Conservation (phyloP, 176 grass and related monocot genomes). For the Bothriochloa decipiens region DNA sequence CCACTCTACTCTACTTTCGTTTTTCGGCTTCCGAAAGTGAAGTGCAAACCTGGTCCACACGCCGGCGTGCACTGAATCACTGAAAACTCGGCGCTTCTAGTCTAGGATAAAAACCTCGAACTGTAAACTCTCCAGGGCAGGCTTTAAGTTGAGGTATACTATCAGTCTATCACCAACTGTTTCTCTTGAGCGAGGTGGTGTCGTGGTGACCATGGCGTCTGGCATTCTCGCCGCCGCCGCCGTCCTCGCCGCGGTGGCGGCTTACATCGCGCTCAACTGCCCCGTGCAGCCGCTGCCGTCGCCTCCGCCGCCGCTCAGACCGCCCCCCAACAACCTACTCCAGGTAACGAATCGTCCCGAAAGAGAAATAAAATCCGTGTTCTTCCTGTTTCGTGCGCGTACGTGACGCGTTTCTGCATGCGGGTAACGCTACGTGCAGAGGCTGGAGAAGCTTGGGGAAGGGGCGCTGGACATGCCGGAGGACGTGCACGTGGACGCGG, state of each 20-base stretch:
- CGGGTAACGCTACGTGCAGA: conserved; percentile 11
- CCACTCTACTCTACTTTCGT: neutral
- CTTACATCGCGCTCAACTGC: conserved; percentile 58
- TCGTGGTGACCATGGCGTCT: conserved; percentile 12
- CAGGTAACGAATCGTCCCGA: conserved; percentile 50
- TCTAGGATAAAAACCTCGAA: neutral
- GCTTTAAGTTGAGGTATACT: neutral
- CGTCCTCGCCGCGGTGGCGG: conserved; percentile 35
- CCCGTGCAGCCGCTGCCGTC: conserved; percentile 65
- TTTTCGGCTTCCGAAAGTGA: neutral
- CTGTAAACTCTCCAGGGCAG: neutral
- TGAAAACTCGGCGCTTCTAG: neutral
- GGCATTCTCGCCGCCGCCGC: conserved; percentile 27
- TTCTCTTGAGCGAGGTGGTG: neutral
- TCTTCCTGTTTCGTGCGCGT: neutral
- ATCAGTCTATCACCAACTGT: neutral
- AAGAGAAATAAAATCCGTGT: too few relatives aligned
- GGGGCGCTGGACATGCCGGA: conserved; percentile 58
- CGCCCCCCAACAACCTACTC: conserved; percentile 62
- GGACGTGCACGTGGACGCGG: conserved; percentile 70
- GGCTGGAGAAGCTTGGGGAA: conserved; percentile 73
- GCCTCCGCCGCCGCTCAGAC: neutral
- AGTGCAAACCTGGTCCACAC: neutral
- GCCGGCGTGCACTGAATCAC: neutral
- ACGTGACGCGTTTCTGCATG: neutral